Evolutionary conservation across 2,329 filamentous ascomycete species (phyloP).

Genomic region (Periconia sp.): DNA sequence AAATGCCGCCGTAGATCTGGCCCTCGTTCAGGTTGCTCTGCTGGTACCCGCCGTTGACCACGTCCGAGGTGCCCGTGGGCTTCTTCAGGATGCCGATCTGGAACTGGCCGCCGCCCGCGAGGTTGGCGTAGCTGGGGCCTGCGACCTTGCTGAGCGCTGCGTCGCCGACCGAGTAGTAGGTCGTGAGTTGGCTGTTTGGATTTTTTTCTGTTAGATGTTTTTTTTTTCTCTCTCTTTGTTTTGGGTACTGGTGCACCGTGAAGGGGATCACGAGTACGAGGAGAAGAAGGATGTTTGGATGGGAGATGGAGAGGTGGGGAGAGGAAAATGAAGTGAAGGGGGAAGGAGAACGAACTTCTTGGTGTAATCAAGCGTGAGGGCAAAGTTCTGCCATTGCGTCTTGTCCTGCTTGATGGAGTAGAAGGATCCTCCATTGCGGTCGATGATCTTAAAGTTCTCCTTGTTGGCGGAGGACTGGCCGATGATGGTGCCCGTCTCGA

Average conservation of each 20-base stretch:
- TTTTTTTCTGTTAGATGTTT: background rate
- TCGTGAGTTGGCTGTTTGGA: conserved; percentile 53
- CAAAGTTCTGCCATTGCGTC: conserved; percentile 64
- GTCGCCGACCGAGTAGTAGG: conserved; percentile 58
- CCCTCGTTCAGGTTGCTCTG: conserved; percentile 38
- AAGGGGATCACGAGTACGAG: too few species aligned
- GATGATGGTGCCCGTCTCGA: conserved; percentile 59
- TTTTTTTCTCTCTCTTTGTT: background rate
- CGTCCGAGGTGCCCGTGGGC: conserved; percentile 49
- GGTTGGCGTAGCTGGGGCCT: conserved; percentile 51
- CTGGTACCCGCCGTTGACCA: conserved; percentile 43
- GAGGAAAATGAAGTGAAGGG: background rate
- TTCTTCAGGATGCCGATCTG: conserved; percentile 67
- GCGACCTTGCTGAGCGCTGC: conserved; percentile 53
- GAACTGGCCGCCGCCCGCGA: conserved; percentile 61
- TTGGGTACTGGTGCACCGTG: too few species aligned
- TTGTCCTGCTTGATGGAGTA: conserved; percentile 56
- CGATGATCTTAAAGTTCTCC: conserved; percentile 46
- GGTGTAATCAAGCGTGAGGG: conserved; percentile 58
- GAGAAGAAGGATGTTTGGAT: too few species aligned
- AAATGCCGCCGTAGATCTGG: conserved; percentile 43
- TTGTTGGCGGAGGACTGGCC: conserved; percentile 51
- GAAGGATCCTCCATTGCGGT: conserved; percentile 42
- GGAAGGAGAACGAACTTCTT: conserved; percentile 49
- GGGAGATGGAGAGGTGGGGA: too few species aligned